These are phyloP conservation scores for Aspergillus sp. DNA, from an alignment of 2,329 filamentous ascomycete species.

Conservation along the genomic window DNA sequence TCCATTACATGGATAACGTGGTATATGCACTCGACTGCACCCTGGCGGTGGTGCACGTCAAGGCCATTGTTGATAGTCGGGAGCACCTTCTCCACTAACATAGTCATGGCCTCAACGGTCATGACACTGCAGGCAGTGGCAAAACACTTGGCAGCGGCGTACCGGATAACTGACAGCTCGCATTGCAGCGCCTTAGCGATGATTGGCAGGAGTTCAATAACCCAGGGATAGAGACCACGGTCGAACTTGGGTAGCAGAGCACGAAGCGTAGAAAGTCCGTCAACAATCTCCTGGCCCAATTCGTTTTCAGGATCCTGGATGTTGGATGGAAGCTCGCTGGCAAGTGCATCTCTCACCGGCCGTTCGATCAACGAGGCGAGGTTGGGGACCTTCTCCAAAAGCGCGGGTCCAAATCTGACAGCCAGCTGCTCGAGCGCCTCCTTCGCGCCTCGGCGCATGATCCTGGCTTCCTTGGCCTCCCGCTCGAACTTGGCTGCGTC, in stretches of 20 bases:
- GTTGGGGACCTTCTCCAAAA: slow-evolving; percentile 79
- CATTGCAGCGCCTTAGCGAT: slow-evolving; percentile 84
- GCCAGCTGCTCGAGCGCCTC: slow-evolving; percentile 86
- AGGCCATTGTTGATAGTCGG: slow-evolving; percentile 86
- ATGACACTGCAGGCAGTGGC: slow-evolving; percentile 97
- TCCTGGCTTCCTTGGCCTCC: slow-evolving; percentile 79
- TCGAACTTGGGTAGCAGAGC: slow-evolving; percentile 90
- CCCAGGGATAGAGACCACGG: slow-evolving; percentile 63
- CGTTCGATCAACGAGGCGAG: slow-evolving; percentile 72
- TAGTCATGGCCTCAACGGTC: slow-evolving; percentile 89
- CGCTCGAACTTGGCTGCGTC: slow-evolving; percentile 84
- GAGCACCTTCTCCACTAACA: slow-evolving; percentile 83
- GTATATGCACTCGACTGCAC: slow-evolving; percentile 90
- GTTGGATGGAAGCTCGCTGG: slow-evolving; percentile 60
- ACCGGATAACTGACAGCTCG: slow-evolving; percentile 82
- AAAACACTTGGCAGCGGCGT: slow-evolving; percentile 94
- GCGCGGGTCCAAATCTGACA: slow-evolving; percentile 63
- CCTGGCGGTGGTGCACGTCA: slow-evolving; percentile 82
- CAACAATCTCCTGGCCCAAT: slow-evolving; percentile 85
- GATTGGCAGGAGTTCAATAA: slow-evolving; percentile 73
- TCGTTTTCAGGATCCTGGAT: slow-evolving; percentile 65
- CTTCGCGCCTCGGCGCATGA: slow-evolving; percentile 87
- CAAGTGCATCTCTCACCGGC: slow-evolving; percentile 67
- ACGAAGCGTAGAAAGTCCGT: slow-evolving; percentile 84
- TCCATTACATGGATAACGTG: slow-evolving; percentile 98